phyloP scores from a whole-genome alignment of 139 green algal species.

The Chlorella sp. region DNA sequence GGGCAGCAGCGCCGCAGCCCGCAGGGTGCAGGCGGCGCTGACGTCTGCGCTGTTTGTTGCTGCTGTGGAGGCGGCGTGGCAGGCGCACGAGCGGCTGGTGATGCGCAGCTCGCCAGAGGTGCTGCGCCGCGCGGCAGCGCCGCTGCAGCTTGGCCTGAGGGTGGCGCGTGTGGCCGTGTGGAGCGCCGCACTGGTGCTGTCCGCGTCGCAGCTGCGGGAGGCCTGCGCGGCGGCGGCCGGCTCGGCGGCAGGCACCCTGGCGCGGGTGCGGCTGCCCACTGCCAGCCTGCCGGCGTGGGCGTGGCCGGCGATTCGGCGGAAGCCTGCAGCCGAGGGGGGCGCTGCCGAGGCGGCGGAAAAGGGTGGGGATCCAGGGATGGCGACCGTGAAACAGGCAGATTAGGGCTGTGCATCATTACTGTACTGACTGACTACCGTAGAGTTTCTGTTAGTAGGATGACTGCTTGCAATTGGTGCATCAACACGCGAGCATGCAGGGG shows the following conservation, averaged over 20 bases:
- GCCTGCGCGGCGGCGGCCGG: constrained; percentile 4
- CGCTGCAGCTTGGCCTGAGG: constrained; percentile 14
- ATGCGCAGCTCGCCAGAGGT: background rate
- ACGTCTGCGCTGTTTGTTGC: constrained; percentile 5
- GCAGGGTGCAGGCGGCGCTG: background rate
- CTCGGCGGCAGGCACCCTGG: background rate
- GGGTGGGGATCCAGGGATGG: too few species aligned
- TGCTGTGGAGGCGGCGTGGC: constrained; percentile 2
- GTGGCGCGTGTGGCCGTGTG: constrained; percentile 4
- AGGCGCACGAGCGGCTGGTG: constrained; percentile 9
- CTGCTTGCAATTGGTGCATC: too few species aligned
- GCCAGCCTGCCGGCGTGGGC: constrained; percentile 6
- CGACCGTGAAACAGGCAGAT: too few species aligned
- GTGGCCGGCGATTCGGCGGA: too few species aligned
- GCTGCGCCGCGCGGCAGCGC: background rate
- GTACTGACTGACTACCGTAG: too few species aligned
- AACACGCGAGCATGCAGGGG: too few species aligned
- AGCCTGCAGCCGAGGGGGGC: too few species aligned
- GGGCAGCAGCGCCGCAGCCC: background rate
- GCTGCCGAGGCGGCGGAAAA: too few species aligned
- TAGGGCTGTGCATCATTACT: too few species aligned
- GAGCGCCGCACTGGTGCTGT: constrained; percentile 10
- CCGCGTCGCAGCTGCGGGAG: background rate
- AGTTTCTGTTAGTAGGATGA: too few species aligned
- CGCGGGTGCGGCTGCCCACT: background rate